Percentiles rank a stretch among this genome's conserved stretches.
phyloP scores from a whole-genome alignment of 176 grass and related monocot genomes.

The Bonia amplexicaulis region DNA sequence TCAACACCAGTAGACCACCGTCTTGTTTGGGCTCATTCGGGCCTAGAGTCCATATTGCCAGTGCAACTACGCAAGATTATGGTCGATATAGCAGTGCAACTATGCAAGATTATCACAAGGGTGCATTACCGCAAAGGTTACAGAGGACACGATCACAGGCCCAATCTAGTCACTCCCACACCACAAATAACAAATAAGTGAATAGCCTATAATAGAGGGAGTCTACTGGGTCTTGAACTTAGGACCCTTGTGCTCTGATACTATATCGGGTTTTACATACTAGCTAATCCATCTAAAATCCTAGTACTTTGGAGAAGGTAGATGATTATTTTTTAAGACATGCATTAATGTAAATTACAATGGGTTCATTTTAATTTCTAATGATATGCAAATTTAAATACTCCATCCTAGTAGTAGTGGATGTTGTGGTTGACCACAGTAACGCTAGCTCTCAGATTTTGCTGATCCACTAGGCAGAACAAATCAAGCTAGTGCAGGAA shows the following conservation, averaged over 20 bases:
- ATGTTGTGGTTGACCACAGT: neutral
- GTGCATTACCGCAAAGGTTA: too few relatives aligned
- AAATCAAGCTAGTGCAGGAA: neutral
- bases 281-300: neutral
- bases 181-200: neutral
- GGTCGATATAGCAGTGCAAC: too few relatives aligned
- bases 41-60: too few relatives aligned
- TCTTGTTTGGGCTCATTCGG: too few relatives aligned
- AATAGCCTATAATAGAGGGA: too few relatives aligned
- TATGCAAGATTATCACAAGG: too few relatives aligned
- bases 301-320: neutral
- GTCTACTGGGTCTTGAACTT: too few relatives aligned
- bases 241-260: neutral
- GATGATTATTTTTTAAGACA: neutral
- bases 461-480: neutral
- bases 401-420: neutral
- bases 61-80: too few relatives aligned
- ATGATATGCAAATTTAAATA: neutral
- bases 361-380: neutral
- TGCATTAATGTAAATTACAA: neutral
- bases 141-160: neutral
- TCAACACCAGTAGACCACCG: too few relatives aligned
- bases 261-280: neutral
- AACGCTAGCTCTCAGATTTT: constrained; percentile 10
- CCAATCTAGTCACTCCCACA: neutral